These are phyloP conservation scores for Syzygium oleosum DNA, from an alignment of 345 rosid genomes.

Conservation along the genomic window DNA sequence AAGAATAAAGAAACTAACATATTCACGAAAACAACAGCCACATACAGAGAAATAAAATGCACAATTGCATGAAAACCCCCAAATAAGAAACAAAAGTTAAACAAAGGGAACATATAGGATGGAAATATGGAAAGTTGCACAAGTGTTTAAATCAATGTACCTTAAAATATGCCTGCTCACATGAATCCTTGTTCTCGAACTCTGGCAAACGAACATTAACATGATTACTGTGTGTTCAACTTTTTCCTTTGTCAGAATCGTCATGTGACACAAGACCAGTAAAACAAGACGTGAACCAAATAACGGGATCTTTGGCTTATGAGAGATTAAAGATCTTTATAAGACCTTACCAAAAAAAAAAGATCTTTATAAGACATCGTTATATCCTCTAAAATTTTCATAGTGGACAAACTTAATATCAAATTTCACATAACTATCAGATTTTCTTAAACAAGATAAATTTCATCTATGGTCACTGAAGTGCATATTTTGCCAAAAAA, in stretches of 20 bases:
- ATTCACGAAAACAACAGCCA: neutral
- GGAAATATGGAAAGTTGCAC: neutral
- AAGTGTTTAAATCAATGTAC: constrained; percentile 16
- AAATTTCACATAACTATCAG: neutral
- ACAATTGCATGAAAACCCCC: neutral
- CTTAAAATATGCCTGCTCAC: constrained; percentile 87
- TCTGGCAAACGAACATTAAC: constrained; percentile 30
- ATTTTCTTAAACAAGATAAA: neutral
- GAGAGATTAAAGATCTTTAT: neutral
- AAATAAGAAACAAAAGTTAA: neutral
- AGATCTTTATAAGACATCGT: neutral
- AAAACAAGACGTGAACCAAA: neutral
- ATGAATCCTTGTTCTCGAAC: constrained; percentile 67
- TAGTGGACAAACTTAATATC: neutral
- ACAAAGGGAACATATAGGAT: neutral
- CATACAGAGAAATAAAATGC: neutral
- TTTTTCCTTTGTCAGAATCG: neutral
- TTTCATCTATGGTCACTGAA: neutral
- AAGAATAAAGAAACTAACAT: neutral
- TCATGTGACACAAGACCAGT: neutral
- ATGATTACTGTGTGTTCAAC: neutral
- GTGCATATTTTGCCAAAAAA: neutral
- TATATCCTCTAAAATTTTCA: neutral
- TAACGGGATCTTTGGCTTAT: neutral
- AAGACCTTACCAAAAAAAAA: too few relatives aligned